phyloP scores from a whole-genome alignment of 192 early-diverging fungal species.

The Entomortierella chlamydospora region DNA sequence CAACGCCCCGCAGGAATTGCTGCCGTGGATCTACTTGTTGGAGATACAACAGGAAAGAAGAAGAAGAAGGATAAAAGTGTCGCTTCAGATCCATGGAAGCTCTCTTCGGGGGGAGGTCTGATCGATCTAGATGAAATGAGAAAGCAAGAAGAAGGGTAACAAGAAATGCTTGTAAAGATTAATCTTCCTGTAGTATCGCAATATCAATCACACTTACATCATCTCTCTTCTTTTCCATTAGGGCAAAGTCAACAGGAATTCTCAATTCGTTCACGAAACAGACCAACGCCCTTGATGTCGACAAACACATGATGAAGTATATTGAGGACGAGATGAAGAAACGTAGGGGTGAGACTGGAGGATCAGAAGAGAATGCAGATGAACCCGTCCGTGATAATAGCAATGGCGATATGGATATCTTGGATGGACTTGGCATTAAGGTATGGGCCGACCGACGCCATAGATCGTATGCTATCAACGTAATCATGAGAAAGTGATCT shows the following conservation, averaged over 20 bases:
- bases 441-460: too few relatives aligned
- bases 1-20: slow-evolving; percentile 68
- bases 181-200: too few relatives aligned
- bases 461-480: neutral
- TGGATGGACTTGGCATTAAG: slow-evolving; percentile 48
- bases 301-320: slow-evolving; percentile 89
- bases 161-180: too few relatives aligned
- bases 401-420: slow-evolving; percentile 53
- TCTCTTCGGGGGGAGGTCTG: slow-evolving; percentile 66
- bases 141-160: slow-evolving; percentile 33
- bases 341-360: slow-evolving; percentile 55
- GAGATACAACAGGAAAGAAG: slow-evolving; percentile 62
- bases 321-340: slow-evolving; percentile 84
- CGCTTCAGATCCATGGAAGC: slow-evolving; percentile 68
- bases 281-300: slow-evolving; percentile 81
- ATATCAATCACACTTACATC: too few relatives aligned
- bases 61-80: slow-evolving; percentile 60
- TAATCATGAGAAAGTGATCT: neutral
- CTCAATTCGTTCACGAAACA: slow-evolving; percentile 76
- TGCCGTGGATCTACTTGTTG: slow-evolving; percentile 64
- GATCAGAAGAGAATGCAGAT: slow-evolving; percentile 40
- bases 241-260: slow-evolving; percentile 56
- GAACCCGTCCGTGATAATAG: slow-evolving; percentile 10
- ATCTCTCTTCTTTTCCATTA: neutral
- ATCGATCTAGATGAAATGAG: slow-evolving; percentile 62